phyloP scores from a whole-genome alignment of 1,284 basidiomycete species.

The Vanrija humicola region DNA sequence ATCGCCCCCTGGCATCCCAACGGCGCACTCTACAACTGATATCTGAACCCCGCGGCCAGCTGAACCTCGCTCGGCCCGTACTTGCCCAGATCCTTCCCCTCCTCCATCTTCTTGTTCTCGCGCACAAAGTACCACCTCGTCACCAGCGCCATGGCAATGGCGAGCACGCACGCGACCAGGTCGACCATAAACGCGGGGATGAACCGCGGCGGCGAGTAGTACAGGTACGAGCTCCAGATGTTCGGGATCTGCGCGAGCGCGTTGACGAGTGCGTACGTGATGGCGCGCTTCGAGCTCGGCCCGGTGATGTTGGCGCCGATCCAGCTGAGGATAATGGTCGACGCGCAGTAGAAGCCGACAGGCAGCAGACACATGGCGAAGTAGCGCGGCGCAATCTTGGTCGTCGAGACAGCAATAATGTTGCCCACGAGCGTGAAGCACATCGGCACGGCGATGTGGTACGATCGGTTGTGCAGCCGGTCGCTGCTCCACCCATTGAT shows the following conservation, averaged over 20 bases:
- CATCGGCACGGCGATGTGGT: conserved; percentile 20
- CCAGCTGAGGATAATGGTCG: conserved; percentile 45
- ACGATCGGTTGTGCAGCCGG: conserved; percentile 32
- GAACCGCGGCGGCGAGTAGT: conserved; percentile 37
- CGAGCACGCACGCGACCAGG: conserved; percentile 26
- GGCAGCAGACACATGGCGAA: conserved; percentile 40
- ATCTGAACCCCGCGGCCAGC: conserved; percentile 36
- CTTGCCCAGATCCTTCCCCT: conserved; percentile 29
- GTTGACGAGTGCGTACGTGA: conserved; percentile 46
- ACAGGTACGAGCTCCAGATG: conserved; percentile 46
- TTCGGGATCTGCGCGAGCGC: conserved; percentile 45
- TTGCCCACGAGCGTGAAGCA: conserved; percentile 23
- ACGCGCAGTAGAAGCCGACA: conserved; percentile 38
- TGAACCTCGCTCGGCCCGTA: conserved; percentile 35
- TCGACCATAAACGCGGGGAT: conserved; percentile 35
- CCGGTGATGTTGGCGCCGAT: conserved; percentile 42
- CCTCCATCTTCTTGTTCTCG: conserved; percentile 41
- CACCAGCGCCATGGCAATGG: conserved; percentile 12
- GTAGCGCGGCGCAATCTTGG: conserved; percentile 34
- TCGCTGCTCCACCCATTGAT: conserved; percentile 42
- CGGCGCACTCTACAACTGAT: conserved; percentile 38
- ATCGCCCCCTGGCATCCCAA: no score
- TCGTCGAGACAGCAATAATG: conserved; percentile 30
- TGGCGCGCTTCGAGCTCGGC: conserved; percentile 45
- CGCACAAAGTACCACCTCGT: conserved; percentile 30